Percentiles rank a stretch among this genome's conserved stretches.
Evolutionary conservation across 495 filamentous ascomycete species (phyloP).

Genomic region (Annulohypoxylon maeteangense): DNA sequence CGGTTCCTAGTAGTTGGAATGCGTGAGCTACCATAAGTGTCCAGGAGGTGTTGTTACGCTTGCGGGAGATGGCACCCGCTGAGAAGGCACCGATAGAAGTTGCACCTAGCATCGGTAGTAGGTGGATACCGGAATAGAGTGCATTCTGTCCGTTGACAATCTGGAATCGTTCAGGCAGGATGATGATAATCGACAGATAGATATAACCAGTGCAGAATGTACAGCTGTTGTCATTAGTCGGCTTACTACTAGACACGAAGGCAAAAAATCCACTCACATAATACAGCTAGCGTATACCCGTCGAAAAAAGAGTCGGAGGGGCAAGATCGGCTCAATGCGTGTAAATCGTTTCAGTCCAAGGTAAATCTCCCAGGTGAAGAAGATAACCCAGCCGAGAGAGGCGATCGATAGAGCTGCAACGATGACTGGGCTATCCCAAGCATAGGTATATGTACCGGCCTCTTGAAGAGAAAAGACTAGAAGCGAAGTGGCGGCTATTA

Average conservation of each 20-base stretch:
- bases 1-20: slow-evolving; percentile 64
- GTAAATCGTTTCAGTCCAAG: slow-evolving; percentile 43
- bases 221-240: slow-evolving; percentile 46
- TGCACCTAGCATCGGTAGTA: slow-evolving; percentile 66
- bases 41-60: slow-evolving; percentile 60
- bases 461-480: slow-evolving; percentile 69
- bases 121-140: slow-evolving; percentile 64
- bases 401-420: slow-evolving; percentile 56
- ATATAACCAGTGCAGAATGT: slow-evolving; percentile 66
- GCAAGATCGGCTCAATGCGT: slow-evolving; percentile 55
- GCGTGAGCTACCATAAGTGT: slow-evolving; percentile 60
- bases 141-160: slow-evolving; percentile 62
- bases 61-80: slow-evolving; percentile 57
- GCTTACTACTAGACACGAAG: slow-evolving; percentile 4
- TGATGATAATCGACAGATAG: slow-evolving; percentile 66
- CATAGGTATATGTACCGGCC: slow-evolving; percentile 57
- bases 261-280: slow-evolving; percentile 52
- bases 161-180: slow-evolving; percentile 70
- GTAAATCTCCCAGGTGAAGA: slow-evolving; percentile 59
- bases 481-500: slow-evolving; percentile 65
- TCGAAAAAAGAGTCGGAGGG: slow-evolving; percentile 50
- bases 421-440: slow-evolving; percentile 59
- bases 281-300: slow-evolving; percentile 55
- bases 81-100: slow-evolving; percentile 64
- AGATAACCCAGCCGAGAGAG: slow-evolving; percentile 57